phyloP scores from a whole-genome alignment of 129 eudicot genomes.

The Helichrysum umbraculigerum region DNA sequence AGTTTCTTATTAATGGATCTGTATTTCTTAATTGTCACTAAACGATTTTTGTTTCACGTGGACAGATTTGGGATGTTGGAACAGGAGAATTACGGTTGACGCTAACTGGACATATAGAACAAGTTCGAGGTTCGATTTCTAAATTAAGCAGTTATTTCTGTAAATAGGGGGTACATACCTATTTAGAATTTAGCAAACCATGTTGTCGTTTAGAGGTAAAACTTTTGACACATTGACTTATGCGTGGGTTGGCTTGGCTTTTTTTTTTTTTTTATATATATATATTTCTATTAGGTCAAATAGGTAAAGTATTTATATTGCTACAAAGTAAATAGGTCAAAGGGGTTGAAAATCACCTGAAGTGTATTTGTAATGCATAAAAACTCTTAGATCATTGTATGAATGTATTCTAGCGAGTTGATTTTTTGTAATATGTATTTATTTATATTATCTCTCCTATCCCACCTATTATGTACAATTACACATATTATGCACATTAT shows the following conservation, averaged over 20 bases:
- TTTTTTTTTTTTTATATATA: too few species aligned
- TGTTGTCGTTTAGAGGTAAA: neutral
- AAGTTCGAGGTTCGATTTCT: slow-evolving; percentile 77
- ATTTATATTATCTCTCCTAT: too few species aligned
- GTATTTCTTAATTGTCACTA: slow-evolving; percentile 13
- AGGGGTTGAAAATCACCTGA: neutral
- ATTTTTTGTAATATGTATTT: too few species aligned
- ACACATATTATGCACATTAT: neutral
- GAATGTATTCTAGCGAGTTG: neutral
- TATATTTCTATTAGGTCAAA: too few species aligned
- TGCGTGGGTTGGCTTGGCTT: neutral
- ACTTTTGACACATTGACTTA: neutral
- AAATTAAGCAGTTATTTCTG: neutral
- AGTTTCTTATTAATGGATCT: neutral
- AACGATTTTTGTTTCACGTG: slow-evolving; percentile 12
- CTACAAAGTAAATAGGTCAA: neutral
- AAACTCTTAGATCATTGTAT: neutral
- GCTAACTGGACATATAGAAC: slow-evolving; percentile 97
- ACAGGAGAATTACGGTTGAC: slow-evolving; percentile 77
- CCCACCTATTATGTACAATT: neutral
- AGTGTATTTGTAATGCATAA: neutral
- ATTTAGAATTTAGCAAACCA: neutral
- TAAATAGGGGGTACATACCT: neutral
- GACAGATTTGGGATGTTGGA: slow-evolving; percentile 91
- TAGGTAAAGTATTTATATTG: neutral